Evolutionary conservation across 2,329 filamentous ascomycete genomes (phyloP).

Genomic region (Aspergillus tamarii): DNA sequence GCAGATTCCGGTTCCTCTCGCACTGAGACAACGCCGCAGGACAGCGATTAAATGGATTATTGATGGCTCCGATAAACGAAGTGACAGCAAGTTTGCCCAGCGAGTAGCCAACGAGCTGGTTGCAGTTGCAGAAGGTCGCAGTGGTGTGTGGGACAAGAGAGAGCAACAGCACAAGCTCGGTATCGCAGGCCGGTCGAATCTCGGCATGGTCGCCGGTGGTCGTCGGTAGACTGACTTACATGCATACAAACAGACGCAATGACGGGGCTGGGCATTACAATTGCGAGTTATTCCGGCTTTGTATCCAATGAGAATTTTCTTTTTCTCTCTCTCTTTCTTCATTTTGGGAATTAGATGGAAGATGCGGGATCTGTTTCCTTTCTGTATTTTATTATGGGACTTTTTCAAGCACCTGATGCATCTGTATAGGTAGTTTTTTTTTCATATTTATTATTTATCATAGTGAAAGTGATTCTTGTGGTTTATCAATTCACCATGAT

Average conservation of each 20-base stretch:
- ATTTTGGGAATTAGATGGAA: neutral
- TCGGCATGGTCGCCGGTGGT: conserved; percentile 1
- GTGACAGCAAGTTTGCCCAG: conserved; percentile 72
- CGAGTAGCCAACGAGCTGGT: conserved; percentile 85
- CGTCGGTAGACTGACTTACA: conserved; percentile 1
- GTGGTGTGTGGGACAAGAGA: conserved; percentile 81
- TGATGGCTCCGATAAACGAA: conserved; percentile 77
- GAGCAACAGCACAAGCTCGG: conserved; percentile 77
- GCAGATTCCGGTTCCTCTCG: conserved; percentile 79
- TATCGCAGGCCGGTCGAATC: conserved; percentile 76
- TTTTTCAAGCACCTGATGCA: neutral
- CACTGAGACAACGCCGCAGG: conserved; percentile 73
- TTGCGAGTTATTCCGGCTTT: neutral
- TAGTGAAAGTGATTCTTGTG: neutral
- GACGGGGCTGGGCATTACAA: neutral
- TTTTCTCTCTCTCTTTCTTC: neutral
- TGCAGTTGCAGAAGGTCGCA: conserved; percentile 83
- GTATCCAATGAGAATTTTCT: neutral
- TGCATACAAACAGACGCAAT: neutral
- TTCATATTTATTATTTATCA: neutral
- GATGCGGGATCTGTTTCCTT: neutral
- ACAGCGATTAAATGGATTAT: conserved; percentile 88
- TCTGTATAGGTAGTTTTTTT: conserved; percentile 5
- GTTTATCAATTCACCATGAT: too few species aligned
- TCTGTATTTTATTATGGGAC: conserved; percentile 1